Conservation (phyloP, 306 rosid genomes). For the Crataegus laevigata region DNA sequence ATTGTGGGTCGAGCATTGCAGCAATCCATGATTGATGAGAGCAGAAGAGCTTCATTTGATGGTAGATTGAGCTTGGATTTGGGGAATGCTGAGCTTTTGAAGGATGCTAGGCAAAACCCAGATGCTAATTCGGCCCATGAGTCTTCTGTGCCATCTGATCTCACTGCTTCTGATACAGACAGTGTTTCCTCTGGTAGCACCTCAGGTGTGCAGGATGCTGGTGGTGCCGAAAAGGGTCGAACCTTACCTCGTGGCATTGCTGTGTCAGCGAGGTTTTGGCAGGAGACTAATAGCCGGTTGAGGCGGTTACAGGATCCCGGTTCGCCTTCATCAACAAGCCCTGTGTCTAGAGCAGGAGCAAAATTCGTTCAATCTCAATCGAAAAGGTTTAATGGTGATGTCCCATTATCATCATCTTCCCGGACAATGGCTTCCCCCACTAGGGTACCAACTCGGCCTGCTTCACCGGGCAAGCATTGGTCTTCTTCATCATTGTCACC, state of each 20-base stretch:
- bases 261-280: conserved; percentile 93
- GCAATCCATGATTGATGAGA: conserved; percentile 45
- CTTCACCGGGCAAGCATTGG: conserved; percentile 87
- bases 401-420: conserved; percentile 62
- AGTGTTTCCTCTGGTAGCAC: conserved; percentile 97
- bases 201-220: conserved; percentile 65
- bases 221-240: conserved; percentile 32
- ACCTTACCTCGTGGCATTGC: conserved; percentile 57
- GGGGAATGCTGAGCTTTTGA: conserved; percentile 53
- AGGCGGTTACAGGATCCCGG: conserved; percentile 93
- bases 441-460: conserved; percentile 63
- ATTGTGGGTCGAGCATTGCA: conserved; percentile 61
- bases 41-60: conserved; percentile 73
- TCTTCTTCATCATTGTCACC: conserved; percentile 60
- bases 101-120: conserved; percentile 31
- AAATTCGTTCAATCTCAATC: conserved; percentile 59
- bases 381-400: conserved; percentile 53
- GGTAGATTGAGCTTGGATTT: conserved; percentile 86
- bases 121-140: conserved; percentile 43
- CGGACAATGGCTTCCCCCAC: conserved; percentile 70
- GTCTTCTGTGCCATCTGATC: conserved; percentile 62
- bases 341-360: conserved; percentile 42
- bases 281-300: conserved; percentile 85
- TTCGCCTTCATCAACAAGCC: conserved; percentile 67
- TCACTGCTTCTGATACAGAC: conserved; percentile 89